Percentiles rank a stretch among this genome's conserved stretches.
phyloP scores from a whole-genome alignment of 169 alveolate genomes.

The Eimeria necatrix region DNA sequence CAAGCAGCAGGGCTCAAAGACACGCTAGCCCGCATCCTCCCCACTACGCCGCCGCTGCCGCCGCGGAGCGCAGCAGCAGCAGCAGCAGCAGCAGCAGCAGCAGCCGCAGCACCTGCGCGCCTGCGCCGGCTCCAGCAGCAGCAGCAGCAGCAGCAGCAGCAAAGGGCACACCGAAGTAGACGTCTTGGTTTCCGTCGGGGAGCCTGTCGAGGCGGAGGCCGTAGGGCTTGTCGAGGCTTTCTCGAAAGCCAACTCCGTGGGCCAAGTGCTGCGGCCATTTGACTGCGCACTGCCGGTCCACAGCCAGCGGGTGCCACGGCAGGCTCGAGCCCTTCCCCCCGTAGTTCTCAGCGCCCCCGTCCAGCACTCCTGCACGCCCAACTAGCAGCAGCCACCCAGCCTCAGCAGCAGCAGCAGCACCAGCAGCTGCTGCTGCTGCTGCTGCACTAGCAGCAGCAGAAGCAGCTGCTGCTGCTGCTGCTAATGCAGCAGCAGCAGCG shows the following conservation, averaged over 20 bases:
- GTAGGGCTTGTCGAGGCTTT: conserved; percentile 76
- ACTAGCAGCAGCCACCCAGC: neutral
- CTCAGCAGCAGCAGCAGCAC: neutral
- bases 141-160: conserved; percentile 39
- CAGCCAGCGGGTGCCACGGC: conserved; percentile 67
- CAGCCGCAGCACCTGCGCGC: neutral
- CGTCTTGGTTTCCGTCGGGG: conserved; percentile 63
- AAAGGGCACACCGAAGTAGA: conserved; percentile 46
- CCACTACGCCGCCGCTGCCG: neutral
- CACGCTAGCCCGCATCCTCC: too few species aligned
- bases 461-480: conserved; percentile 4
- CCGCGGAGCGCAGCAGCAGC: neutral
- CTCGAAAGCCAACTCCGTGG: conserved; percentile 77
- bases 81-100: neutral
- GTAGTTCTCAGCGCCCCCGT: conserved; percentile 80
- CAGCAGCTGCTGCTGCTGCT: too few species aligned
- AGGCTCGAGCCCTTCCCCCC: conserved; percentile 80
- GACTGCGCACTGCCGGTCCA: conserved; percentile 73
- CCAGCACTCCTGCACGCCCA: conserved; percentile 44
- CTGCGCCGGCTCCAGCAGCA: neutral
- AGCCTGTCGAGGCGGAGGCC: conserved; percentile 63
- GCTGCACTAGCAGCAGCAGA: too few species aligned
- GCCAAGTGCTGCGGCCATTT: conserved; percentile 72
- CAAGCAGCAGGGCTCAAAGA: too few species aligned
- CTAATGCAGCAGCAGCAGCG: neutral